Evolutionary conservation across 2,329 filamentous ascomycete genomes (phyloP), one percentile per base, ranked within the genome.

Genomic region (Thelonectria discophora): DNA sequence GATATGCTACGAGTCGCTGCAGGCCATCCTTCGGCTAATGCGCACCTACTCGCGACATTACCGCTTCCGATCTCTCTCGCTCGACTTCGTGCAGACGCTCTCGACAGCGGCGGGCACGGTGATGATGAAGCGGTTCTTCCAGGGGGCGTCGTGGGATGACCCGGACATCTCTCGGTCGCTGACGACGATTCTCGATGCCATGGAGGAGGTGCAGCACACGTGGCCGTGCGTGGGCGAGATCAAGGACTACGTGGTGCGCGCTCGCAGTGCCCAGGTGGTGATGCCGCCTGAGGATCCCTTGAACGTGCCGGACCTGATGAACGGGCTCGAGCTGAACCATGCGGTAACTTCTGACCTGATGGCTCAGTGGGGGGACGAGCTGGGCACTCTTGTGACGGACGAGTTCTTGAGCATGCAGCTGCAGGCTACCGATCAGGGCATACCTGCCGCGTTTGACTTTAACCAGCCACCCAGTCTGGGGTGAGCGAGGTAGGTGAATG

Each of bases 151-250:
- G 0, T 79, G 77, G 76, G 75, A 76, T 34, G 79, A 82, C 60
- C 68, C 72, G 0, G 75, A 83, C 50, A 82, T 88, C 27, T 79
- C 84, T 0, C 76, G 76, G 27, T 80, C 82, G 17, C 74, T 89
- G 21, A 80, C 81, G 9, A 76, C 80, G 15, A 76, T 81, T n/a
- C 71, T 80, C 0, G 80, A 84, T 5, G 81, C 81, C 37, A 82
- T 86, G 63, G 76, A 82, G 34, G 76, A 79, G n/a, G 82, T 88
- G 34, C 77, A 86, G 30, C 76, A 81, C 42, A 81, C 80, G 8
- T 83, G 79, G 78, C 78, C 79, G 6, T 82, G 79, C 64, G 76
- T 82, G 32, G 72, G 71, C 24, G 80, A 82, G 63, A 78, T 83
- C 57, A 72, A 71, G 30, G 76, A 79, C 51, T 72, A 72, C 42